Evolutionary conservation across 1,284 basidiomycete species (phyloP).

Genomic region (Ustilago shanxiensis): DNA sequence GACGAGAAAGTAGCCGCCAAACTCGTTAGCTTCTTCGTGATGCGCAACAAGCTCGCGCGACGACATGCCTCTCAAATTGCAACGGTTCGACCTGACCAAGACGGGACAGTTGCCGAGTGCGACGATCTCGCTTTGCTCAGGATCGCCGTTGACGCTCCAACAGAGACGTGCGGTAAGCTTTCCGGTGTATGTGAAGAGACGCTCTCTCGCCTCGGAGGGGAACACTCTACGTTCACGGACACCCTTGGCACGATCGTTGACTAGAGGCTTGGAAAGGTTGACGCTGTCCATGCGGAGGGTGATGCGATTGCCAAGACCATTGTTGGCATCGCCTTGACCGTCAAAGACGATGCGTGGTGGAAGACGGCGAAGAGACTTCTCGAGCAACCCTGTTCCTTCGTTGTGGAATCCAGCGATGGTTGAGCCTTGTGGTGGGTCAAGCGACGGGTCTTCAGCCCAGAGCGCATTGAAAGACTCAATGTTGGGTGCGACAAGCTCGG

Average conservation of each 20-base stretch:
- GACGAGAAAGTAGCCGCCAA: conserved; percentile 98
- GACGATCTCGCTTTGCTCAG: conserved; percentile 80
- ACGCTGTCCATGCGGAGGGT: conserved; percentile 89
- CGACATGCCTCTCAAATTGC: conserved; percentile 87
- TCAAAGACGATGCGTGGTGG: conserved; percentile 93
- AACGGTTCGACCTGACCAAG: conserved; percentile 97
- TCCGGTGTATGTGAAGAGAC: conserved; percentile 90
- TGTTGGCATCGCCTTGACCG: conserved; percentile 72
- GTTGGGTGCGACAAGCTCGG: conserved; percentile 93
- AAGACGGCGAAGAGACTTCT: conserved; percentile 84
- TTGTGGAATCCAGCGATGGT: conserved; percentile 78
- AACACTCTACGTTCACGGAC: conserved; percentile 84
- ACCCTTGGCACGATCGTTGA: conserved; percentile 84
- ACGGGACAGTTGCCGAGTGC: conserved; percentile 94
- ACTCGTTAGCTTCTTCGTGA: conserved; percentile 97
- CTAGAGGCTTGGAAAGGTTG: conserved; percentile 85
- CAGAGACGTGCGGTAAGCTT: conserved; percentile 89
- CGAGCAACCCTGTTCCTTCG: conserved; percentile 83
- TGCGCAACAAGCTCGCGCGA: conserved; percentile 87
- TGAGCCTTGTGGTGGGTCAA: conserved; percentile 51
- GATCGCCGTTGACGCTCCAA: conserved; percentile 84
- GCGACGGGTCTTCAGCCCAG: conserved; percentile 63
- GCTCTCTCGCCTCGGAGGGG: conserved; percentile 80
- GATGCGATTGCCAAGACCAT: conserved; percentile 70
- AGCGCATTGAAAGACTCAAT: conserved; percentile 97